These are phyloP conservation scores for Planoprotostelium fungivorum DNA, from an alignment of 78 protist species.

Conservation along the genomic window DNA sequence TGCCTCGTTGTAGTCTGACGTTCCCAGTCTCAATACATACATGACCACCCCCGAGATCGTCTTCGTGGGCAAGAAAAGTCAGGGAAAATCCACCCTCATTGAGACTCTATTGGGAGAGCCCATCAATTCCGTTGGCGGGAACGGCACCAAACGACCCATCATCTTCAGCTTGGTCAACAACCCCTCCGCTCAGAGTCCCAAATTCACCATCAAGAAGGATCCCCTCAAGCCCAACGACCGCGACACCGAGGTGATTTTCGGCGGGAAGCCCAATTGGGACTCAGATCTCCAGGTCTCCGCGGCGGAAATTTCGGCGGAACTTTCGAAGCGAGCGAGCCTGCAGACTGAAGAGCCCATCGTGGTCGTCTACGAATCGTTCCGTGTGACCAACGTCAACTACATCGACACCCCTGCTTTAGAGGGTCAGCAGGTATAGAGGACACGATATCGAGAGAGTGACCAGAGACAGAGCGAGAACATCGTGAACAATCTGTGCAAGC, in stretches of 20 bases:
- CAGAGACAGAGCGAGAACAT: conserved; percentile 17
- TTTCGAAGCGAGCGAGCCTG: conserved; percentile 12
- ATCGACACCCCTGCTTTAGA: conserved; percentile 67
- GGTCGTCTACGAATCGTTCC: conserved; percentile 30
- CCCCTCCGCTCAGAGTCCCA: conserved; percentile 16
- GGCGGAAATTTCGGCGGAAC: conserved; percentile 38
- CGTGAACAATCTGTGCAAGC: conserved; percentile 10
- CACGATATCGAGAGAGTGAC: neutral
- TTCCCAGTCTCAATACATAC: conserved; percentile 44
- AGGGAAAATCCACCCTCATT: conserved; percentile 61
- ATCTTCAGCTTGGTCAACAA: conserved; percentile 51
- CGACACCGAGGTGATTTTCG: conserved; percentile 41
- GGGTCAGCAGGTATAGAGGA: neutral
- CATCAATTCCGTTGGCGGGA: conserved; percentile 31
- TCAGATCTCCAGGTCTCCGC: conserved; percentile 14
- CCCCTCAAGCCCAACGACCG: conserved; percentile 53
- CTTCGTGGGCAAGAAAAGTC: conserved; percentile 53
- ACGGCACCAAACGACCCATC: conserved; percentile 29
- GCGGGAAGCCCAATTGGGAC: no score
- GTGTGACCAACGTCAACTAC: conserved; percentile 20
- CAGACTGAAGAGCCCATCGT: conserved; percentile 53
- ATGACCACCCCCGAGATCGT: conserved; percentile 63
- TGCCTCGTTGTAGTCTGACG: neutral
- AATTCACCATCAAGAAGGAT: conserved; percentile 49
- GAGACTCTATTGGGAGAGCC: conserved; percentile 65